Evolutionary conservation across 2,329 filamentous ascomycete species (phyloP), one percentile per base, ranked within the genome.

Genomic region (Apiospora kogelbergensis): DNA sequence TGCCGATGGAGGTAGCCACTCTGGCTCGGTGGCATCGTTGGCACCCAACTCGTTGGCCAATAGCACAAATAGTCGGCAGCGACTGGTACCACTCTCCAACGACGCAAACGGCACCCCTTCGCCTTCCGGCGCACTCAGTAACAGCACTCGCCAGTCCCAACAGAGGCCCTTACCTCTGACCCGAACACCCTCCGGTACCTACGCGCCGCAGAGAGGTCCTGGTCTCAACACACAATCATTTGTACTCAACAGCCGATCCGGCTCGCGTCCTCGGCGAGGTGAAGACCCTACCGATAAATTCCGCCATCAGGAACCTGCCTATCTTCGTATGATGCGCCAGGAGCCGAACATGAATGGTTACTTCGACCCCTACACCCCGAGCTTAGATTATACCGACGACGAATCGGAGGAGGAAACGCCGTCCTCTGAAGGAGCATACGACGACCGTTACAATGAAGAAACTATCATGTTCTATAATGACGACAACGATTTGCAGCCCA

Each of bases 371-470:
- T 91, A 93, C 73, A 89, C 90, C 1, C 89, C 90, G 53, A 90
- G 88, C 71, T 83, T 93, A 72, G 88, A 87, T 70, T 91, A 92
- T 72, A 82, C 80, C 57, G 94, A 96, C 72, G 94, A 94, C 7
- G 94, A 97, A 73, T 91, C 92, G 0, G 96, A 98, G 74, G 95
- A 96, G 41, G 95, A 97, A 76, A 97, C 94, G 0, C 94, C 95
- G 0, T 92, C 91, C 0, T 94, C 93, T 0, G 95, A 97, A 73
- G 89, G 90, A 0, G 92, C 93, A 33, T 93, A 91, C 75, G 95
- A 98, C 69, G 94, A 97, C 77, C 86, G 90, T 20, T 95, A 95
- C 79, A 95, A 98, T 76, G 93, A 97, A 74, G 95, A 98, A 78
- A 95, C 93, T 22, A 90, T 97, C 77, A 90, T 98, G 78, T 97